phyloP scores from a whole-genome alignment of 2,329 filamentous ascomycete genomes.

The Cercospora canescens region DNA sequence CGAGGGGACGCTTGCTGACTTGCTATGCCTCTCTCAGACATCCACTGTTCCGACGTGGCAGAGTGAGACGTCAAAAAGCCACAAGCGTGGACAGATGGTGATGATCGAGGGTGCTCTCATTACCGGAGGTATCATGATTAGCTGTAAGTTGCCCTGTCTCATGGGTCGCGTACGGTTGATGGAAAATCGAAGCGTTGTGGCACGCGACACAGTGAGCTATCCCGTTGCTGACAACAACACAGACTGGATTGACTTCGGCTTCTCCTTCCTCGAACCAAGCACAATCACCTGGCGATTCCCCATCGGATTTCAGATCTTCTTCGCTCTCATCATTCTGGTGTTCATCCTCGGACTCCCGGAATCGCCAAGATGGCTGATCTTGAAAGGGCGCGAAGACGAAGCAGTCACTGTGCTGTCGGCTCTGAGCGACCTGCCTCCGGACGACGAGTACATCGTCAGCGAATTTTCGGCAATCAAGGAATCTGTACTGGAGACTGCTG shows the following conservation, averaged over 20 bases:
- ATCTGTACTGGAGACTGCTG: slow-evolving; percentile 36
- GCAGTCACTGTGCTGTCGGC: slow-evolving; percentile 34
- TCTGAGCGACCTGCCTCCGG: slow-evolving; percentile 39
- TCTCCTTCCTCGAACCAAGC: slow-evolving; percentile 37
- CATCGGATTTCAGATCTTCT: slow-evolving; percentile 55
- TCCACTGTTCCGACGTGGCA: slow-evolving; percentile 52
- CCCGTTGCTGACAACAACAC: neutral
- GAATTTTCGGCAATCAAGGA: slow-evolving; percentile 38
- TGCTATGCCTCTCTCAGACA: neutral
- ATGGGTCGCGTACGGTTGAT: too few relatives aligned
- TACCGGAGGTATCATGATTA: slow-evolving; percentile 27
- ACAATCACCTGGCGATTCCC: slow-evolving; percentile 53
- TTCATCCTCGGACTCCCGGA: slow-evolving; percentile 48
- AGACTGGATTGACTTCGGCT: slow-evolving; percentile 53
- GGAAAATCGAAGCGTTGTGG: too few relatives aligned
- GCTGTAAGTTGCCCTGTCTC: slow-evolving; percentile 29
- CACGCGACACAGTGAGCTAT: too few relatives aligned
- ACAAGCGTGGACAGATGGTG: slow-evolving; percentile 43
- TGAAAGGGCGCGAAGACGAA: slow-evolving; percentile 36
- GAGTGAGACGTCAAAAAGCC: slow-evolving; percentile 52
- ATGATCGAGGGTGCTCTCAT: slow-evolving; percentile 52
- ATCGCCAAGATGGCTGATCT: slow-evolving; percentile 45
- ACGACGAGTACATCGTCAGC: slow-evolving; percentile 30
- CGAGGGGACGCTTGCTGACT: neutral
- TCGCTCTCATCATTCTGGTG: slow-evolving; percentile 47